Base-by-base conservation (phyloP, 495 filamentous ascomycete species). In the Clavariopsis aquatica region DNA sequence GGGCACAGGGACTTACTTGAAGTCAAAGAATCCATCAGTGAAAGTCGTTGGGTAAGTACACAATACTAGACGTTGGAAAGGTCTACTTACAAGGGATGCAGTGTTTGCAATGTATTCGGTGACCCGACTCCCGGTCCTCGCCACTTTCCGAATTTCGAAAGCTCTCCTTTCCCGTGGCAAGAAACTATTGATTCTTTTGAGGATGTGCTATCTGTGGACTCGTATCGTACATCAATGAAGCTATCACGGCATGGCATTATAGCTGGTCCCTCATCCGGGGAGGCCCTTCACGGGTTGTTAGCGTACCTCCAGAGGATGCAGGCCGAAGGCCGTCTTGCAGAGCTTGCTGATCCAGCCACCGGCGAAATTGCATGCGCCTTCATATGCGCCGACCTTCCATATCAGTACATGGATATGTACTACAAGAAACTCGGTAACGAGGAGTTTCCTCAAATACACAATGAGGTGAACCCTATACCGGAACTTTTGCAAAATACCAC, bases 321-420 rank as follows among this genome's bases (percentile, higher is more conserved):
- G 70, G 60, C 64, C 0, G 75, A 73, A 0, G 82, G 79, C 2
- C 77, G 73, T 1, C 66, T 85, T 1, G 29, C 64, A 12, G 75
- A 81, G 34, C 54, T 84, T 0, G 77, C 79, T 5, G 80, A 79
- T 0, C 71, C 73, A 0, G 75, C 77, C 19, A 70, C 70, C 24
- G 81, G 80, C 0, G 73, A 79, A 53, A 78, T 80, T n/a, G 76
- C 81, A 53, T 83, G 80, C 57, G 84, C 86, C 4, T 87, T 87
- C 70, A 70, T 84, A 13, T 85, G 82, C 72, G 84, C 82, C 36
- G 85, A 87, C 65, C 71, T 87, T 23, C 85, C 85, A 12, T 86
- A 87, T 60, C 84, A 87, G 70, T 86, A 87, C 57, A 78, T 87
- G 41, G 73, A 76, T 22, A 79, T 82, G 66, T 87, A 87, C 62